These are phyloP conservation scores for Rubia balearica DNA, from an alignment of 305 asterid species.

Conservation along the genomic window DNA sequence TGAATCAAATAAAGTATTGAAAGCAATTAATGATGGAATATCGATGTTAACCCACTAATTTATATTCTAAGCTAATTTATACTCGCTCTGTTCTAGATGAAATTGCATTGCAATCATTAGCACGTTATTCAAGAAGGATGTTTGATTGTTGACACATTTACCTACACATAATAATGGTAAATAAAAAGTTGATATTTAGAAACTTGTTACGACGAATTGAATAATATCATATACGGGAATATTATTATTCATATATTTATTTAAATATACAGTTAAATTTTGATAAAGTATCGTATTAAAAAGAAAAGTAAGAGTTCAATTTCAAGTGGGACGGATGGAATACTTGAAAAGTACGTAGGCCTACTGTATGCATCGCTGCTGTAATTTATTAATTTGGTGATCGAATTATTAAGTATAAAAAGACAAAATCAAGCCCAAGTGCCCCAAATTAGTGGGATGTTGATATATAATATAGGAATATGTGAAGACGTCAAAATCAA, in stretches of 20 bases:
- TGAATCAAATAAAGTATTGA: neutral
- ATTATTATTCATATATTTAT: no score
- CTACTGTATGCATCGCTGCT: neutral
- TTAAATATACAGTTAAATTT: no score
- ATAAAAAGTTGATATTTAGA: no score
- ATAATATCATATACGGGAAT: no score
- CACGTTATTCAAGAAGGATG: no score
- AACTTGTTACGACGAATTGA: no score
- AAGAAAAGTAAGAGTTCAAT: no score
- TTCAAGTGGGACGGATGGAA: neutral
- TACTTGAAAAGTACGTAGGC: neutral
- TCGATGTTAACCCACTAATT: neutral
- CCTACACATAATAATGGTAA: no score
- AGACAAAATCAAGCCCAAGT: neutral
- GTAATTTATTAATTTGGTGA: neutral
- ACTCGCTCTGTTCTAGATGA: no score
- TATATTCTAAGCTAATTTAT: neutral
- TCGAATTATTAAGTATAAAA: neutral
- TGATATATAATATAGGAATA: neutral
- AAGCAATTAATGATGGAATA: neutral
- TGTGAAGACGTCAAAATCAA: constrained; percentile 4
- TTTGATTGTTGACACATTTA: no score
- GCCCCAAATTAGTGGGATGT: neutral
- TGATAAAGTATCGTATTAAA: no score
- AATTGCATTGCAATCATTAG: no score